A percentile compares a stretch with the other conserved stretches of the same genome.
phyloP scores from a whole-genome alignment of 2,329 filamentous ascomycete species.

The Trichoderma koningiopsis region DNA sequence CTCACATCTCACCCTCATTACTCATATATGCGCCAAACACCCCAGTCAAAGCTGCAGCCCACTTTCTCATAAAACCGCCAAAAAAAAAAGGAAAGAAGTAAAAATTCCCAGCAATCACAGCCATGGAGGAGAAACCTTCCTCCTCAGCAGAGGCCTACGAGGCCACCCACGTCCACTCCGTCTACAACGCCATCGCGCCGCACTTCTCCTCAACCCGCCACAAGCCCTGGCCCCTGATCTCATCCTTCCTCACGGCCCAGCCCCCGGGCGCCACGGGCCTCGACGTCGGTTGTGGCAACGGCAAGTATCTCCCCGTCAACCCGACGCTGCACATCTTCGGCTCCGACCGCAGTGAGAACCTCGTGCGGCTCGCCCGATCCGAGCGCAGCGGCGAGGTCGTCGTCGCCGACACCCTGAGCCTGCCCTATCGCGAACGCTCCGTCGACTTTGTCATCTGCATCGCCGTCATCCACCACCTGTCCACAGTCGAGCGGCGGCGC shows the following conservation, averaged over 20 bases:
- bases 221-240: constrained; percentile 91
- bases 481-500: constrained; percentile 70
- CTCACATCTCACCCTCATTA: background rate
- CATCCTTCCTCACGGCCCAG: constrained; percentile 70
- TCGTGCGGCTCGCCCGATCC: constrained; percentile 53
- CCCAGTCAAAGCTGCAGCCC: background rate
- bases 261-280: constrained; percentile 75
- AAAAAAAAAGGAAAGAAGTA: background rate
- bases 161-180: constrained; percentile 80
- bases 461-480: constrained; percentile 91
- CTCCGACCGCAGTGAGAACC: constrained; percentile 73
- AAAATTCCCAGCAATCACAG: background rate
- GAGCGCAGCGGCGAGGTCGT: constrained; percentile 62
- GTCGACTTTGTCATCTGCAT: constrained; percentile 90
- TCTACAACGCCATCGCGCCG: constrained; percentile 85
- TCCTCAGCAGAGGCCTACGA: constrained; percentile 66
- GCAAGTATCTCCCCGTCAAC: constrained; percentile 89
- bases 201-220: constrained; percentile 81
- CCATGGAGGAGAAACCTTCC: background rate
- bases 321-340: constrained; percentile 75
- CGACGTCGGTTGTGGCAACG: constrained; percentile 95
- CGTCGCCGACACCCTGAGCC: constrained; percentile 79
- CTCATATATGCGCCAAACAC: background rate
- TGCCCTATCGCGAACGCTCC: constrained; percentile 68
- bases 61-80: background rate